Evolutionary conservation across 106 monocot species (phyloP).

Genomic region (Xerophyta viscosa): DNA sequence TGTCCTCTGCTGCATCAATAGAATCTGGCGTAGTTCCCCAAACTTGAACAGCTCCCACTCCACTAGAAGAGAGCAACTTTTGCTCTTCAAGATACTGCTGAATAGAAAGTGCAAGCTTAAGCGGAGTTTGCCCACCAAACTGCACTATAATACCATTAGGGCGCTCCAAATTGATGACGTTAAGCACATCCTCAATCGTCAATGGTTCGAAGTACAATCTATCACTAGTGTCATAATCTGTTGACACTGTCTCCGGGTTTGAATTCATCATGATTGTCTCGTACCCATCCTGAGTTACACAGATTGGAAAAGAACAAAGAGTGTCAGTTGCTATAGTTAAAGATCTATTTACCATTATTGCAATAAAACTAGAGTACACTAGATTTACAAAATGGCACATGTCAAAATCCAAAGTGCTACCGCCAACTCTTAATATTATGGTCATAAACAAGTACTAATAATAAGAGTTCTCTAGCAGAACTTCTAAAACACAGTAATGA

Average conservation of each 20-base stretch:
- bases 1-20: constrained; percentile 95
- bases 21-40: constrained; percentile 98
- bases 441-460: too few species aligned
- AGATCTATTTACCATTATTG: too few species aligned
- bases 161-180: constrained; percentile 84
- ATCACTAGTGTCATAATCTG: constrained; percentile 97
- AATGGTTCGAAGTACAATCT: constrained; percentile 93
- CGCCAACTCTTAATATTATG: too few species aligned
- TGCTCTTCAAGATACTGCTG: constrained; percentile 62
- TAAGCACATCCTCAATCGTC: constrained; percentile 84
- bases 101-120: constrained; percentile 88
- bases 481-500: too few species aligned
- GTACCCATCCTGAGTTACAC: constrained; percentile 58
- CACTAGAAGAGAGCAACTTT: constrained; percentile 39
- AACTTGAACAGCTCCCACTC: constrained; percentile 47
- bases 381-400: too few species aligned
- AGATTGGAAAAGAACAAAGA: background rate
- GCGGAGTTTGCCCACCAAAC: constrained; percentile 97
- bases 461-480: too few species aligned
- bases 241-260: constrained; percentile 97
- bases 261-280: constrained; percentile 99
- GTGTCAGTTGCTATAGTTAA: background rate
- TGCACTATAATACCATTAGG: constrained; percentile 96
- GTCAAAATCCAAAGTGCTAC: too few species aligned
- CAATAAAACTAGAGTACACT: too few species aligned